Evolutionary conservation across 306 rosid genomes (phyloP), one percentile per base, ranked within the genome.

Genomic region (Styphnolobium japonicum): DNA sequence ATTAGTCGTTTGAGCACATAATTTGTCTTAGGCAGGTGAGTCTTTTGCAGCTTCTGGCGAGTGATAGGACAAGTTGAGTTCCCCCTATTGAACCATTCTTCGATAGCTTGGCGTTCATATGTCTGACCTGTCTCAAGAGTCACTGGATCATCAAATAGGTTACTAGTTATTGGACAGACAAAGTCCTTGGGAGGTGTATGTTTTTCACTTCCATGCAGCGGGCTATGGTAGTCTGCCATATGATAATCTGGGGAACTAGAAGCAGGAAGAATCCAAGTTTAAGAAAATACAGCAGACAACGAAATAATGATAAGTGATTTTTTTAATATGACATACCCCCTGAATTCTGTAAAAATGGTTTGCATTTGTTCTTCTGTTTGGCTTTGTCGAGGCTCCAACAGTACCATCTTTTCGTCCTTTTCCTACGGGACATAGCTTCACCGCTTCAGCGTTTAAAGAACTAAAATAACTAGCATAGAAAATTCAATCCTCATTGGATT

Each of bases 71-170:
- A 92, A 9, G 94, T 86, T 42, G 82, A 81, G 85, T 92, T 91
- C 23, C 97, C 98, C 77, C 90, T 85, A 53, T 88, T 90, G 43
- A 92, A 86, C 98, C 98, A 95, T 79, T 95, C 97, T 48, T 90
- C 97, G 10, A 91, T 95, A 5, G 98, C 98, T 79, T 58, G 79
- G 7, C 97, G 92, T 88, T 95, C 98, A 60, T 87, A 95, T 68
- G 98, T 92, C 75, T 95, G 98, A 25, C 98, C 98, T 6, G 98
- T 95, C 85, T 95, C 98, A 39, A 95, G 91, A 39, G 98, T 95
- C 73, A 95, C 98, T 0, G 98, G 98, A 78, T 95, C 98, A 79
- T 92, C 87, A 87, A 94, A 94, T 16, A 94, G 69, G 81, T 90
- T 86, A 83, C 94, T 89, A 16, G 97, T 95, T 67, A 91, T 95